phyloP scores from a whole-genome alignment of 148 eudicot genomes.

The Cornus suecica region DNA sequence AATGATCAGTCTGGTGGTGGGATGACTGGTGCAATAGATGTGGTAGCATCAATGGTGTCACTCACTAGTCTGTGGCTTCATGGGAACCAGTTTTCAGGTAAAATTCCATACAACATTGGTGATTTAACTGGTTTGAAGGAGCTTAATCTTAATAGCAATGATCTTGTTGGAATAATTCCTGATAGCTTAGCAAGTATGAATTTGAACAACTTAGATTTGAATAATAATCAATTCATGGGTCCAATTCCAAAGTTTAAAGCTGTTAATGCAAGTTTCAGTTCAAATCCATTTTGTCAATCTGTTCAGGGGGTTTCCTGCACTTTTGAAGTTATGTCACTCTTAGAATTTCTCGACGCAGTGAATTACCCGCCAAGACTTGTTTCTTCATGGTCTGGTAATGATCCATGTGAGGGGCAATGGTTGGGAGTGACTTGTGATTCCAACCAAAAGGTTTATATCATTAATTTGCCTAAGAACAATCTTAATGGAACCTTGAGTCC shows the following conservation, averaged over 20 bases:
- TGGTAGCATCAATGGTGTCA: constrained; percentile 64
- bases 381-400: constrained; percentile 74
- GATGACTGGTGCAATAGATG: constrained; percentile 74
- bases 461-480: constrained; percentile 59
- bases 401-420: constrained; percentile 74
- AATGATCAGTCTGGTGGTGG: constrained; percentile 71
- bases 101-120: constrained; percentile 61
- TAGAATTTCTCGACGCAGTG: constrained; percentile 67
- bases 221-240: constrained; percentile 92
- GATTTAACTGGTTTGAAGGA: constrained; percentile 55
- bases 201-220: constrained; percentile 60
- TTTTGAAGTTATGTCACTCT: constrained; percentile 68
- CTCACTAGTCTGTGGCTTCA: constrained; percentile 90
- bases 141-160: constrained; percentile 69
- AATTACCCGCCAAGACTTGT: constrained; percentile 72
- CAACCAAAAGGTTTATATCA: constrained; percentile 44
- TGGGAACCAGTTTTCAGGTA: constrained; percentile 82
- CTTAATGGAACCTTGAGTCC: constrained; percentile 81
- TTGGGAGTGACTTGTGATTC: constrained; percentile 69
- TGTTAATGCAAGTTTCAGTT: constrained; percentile 41
- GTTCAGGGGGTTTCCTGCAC: constrained; percentile 59
- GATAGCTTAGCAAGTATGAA: constrained; percentile 58
- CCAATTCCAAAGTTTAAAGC: constrained; percentile 72
- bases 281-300: constrained; percentile 75
- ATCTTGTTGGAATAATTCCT: constrained; percentile 83